phyloP scores from a whole-genome alignment of 148 eudicot genomes.

The Fagopyrum tataricum region DNA sequence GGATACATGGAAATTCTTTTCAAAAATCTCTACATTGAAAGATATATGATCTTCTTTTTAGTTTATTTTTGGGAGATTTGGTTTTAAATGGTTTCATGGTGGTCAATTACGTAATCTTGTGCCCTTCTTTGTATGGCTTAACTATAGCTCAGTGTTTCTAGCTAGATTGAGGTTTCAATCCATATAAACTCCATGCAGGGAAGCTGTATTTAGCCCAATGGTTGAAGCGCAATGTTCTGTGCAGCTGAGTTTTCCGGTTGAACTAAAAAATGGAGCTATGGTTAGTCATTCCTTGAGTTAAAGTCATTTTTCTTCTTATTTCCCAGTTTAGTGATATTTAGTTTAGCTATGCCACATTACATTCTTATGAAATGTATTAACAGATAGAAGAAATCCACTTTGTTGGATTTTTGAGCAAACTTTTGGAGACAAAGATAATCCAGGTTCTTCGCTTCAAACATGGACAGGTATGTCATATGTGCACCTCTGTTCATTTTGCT shows the following conservation, averaged over 20 bases:
- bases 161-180: neutral
- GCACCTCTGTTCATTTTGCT: conserved; percentile 9
- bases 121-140: neutral
- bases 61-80: neutral
- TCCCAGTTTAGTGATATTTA: neutral
- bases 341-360: neutral
- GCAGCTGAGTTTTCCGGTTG: conserved; percentile 72
- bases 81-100: neutral
- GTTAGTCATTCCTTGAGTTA: conserved; percentile 25
- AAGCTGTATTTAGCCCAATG: conserved; percentile 88
- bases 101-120: neutral
- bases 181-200: conserved; percentile 40
- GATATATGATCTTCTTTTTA: neutral
- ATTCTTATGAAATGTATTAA: conserved; percentile 5
- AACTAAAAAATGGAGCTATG: conserved; percentile 65
- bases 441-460: conserved; percentile 87
- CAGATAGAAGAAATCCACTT: conserved; percentile 79
- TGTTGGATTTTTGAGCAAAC: conserved; percentile 81
- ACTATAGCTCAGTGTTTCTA: neutral
- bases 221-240: conserved; percentile 95
- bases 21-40: neutral
- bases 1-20: neutral
- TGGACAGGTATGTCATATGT: conserved; percentile 53
- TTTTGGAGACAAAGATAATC: conserved; percentile 77
- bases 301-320: neutral